These are phyloP conservation scores for Aspergillus ibericus DNA, from an alignment of 2,329 filamentous ascomycete genomes.

Conservation along the genomic window DNA sequence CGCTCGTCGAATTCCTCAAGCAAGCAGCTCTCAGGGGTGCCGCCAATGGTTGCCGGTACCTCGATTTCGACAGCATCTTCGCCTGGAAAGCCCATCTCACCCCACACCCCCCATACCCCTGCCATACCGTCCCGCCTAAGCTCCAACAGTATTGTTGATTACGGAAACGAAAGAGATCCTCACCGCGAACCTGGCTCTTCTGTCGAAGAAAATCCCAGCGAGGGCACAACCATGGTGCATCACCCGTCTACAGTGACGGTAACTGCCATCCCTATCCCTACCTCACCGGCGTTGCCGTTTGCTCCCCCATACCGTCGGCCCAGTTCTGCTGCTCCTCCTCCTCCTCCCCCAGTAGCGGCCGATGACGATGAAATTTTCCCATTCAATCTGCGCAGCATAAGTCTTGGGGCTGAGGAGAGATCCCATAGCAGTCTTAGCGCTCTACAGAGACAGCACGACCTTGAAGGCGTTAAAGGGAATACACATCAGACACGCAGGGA, in stretches of 20 bases:
- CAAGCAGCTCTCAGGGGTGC: slow-evolving; percentile 68
- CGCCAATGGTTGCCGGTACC: slow-evolving; percentile 61
- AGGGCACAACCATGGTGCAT: slow-evolving; percentile 34
- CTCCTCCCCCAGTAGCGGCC: slow-evolving; percentile 35
- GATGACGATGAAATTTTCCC: slow-evolving; percentile 49
- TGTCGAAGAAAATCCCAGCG: slow-evolving; percentile 38
- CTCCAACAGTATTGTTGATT: slow-evolving; percentile 81
- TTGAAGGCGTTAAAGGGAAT: slow-evolving; percentile 23
- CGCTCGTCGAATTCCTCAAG: slow-evolving; percentile 76
- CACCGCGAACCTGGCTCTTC: slow-evolving; percentile 33
- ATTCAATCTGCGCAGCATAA: slow-evolving; percentile 49
- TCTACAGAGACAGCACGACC: slow-evolving; percentile 36
- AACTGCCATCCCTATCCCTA: slow-evolving; percentile 51
- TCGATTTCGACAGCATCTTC: slow-evolving; percentile 84
- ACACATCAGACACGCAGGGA: slow-evolving; percentile 22
- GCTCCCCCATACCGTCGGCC: slow-evolving; percentile 44
- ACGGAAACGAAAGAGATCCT: slow-evolving; percentile 43
- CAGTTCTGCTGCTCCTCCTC: slow-evolving; percentile 45
- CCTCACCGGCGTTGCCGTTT: slow-evolving; percentile 43
- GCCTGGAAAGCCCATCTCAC: slow-evolving; percentile 84
- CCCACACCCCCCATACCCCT: slow-evolving; percentile 87
- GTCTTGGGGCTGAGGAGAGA: slow-evolving; percentile 45
- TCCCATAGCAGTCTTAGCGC: slow-evolving; percentile 33
- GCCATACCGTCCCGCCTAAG: slow-evolving; percentile 91
- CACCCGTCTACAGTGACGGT: slow-evolving; percentile 39